Evolutionary conservation across 192 early-diverging fungal species (phyloP), one percentile per base, ranked within the genome.

Genomic region (Chytriomyces hyalinus): DNA sequence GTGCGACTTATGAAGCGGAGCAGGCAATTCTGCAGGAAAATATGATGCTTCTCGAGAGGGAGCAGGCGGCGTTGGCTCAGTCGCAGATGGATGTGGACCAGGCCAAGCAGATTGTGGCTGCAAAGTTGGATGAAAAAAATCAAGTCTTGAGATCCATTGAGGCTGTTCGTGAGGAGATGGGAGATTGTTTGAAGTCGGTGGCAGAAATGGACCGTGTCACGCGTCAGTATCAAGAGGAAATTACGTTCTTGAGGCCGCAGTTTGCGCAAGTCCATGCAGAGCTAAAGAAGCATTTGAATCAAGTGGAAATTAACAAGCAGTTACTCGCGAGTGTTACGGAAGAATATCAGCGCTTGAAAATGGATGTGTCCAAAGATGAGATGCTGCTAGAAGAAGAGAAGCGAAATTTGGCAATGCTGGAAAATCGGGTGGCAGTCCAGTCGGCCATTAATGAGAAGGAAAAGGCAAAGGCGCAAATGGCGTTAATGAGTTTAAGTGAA

Each of bases 271-370:
- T 91, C 43, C 81, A 86, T 69, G 84, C 80, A 49, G 87, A 93
- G 22, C 78, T 84, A n/a, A 86, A 85, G 61, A 83, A 90, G 49
- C 90, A 92, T 61, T 80, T 85, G 63, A 84, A 88, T 62, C 71
- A 88, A 60, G 67, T 91, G 6, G 91, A 91, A 79, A 88, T 94
- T 69, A 91, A 92, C 61, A 83, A 85, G 49, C 84, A 91, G 61
- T 85, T 91, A 65, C 78, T 92, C 7, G 76, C 82, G 1, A 82
- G 83, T 49, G 88, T 89, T 24, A 89, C 90, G 36, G 83, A 80
- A 10, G 91, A 94, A 59, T 86, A 91, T 62, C 86, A 92, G 67
- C 84, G 86, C 61, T 64, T 91, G 50, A 79, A 90, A 53, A 75
- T 77, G 17, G 86, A 93, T 26, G 49, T 81, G 45, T 26, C 80